Evolutionary conservation across 1,284 basidiomycete species (phyloP).

Genomic region (Anthracocystis walkeri): DNA sequence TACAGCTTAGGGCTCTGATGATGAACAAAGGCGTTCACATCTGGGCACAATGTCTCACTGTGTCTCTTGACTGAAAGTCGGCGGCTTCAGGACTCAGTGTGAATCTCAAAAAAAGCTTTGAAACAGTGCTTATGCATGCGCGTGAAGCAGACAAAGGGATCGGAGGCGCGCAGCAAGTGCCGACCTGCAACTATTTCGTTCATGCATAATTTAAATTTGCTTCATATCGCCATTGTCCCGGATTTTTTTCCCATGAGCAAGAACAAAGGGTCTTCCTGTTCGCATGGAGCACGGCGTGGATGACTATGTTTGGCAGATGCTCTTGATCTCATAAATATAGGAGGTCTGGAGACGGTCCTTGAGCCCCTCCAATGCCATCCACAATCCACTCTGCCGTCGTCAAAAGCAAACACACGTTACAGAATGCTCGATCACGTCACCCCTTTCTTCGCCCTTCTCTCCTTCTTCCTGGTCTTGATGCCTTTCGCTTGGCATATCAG

Average conservation of each 20-base stretch:
- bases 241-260: background rate
- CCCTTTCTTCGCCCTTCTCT: constrained; percentile 14
- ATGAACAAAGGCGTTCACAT: too few species aligned
- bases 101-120: too few species aligned
- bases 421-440: constrained; percentile 25
- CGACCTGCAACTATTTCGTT: background rate
- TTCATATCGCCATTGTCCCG: background rate
- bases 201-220: background rate
- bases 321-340: background rate
- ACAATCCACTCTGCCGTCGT: background rate
- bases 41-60: too few species aligned
- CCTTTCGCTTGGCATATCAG: constrained; percentile 28
- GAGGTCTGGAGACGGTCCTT: background rate
- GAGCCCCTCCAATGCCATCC: background rate
- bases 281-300: background rate
- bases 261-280: constrained; percentile 2
- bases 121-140: too few species aligned
- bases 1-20: too few species aligned
- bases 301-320: background rate
- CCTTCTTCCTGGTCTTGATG: constrained; percentile 6
- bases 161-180: background rate
- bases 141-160: background rate
- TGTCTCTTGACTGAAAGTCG: too few species aligned
- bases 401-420: background rate
- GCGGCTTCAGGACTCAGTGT: too few species aligned